Percentiles rank a stretch among this genome's conserved stretches.
These are phyloP conservation scores for Zygoascus tannicola DNA, from an alignment of 805 yeast species.

Conservation along the genomic window DNA sequence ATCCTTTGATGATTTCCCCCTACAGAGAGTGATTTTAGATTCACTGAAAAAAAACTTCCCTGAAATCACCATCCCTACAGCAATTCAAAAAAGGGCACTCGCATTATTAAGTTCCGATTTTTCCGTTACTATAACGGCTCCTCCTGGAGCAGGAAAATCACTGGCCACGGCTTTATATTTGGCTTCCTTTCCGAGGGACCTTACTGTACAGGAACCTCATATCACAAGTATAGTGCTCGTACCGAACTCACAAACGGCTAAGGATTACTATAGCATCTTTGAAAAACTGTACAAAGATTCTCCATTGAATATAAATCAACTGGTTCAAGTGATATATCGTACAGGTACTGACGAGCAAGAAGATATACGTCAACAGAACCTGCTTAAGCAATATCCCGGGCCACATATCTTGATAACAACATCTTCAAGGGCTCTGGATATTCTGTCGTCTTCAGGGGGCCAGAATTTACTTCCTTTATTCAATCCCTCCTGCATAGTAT, in stretches of 20 bases:
- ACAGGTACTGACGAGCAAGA: constrained; percentile 14
- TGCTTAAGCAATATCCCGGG: constrained; percentile 13
- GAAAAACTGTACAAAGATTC: constrained; percentile 5
- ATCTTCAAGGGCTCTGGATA: constrained; percentile 44
- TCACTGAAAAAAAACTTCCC: constrained; percentile 9
- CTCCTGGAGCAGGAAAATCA: constrained; percentile 30
- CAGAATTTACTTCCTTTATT: constrained; percentile 12
- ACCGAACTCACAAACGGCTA: constrained; percentile 27
- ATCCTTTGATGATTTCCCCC: constrained; percentile 17
- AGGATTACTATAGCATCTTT: constrained; percentile 22
- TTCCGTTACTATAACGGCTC: constrained; percentile 23
- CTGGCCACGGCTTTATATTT: constrained; percentile 23
- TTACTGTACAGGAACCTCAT: constrained; percentile 2
- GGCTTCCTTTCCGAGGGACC: constrained; percentile 14
- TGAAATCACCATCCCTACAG: constrained; percentile 16
- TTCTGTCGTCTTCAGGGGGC: constrained; percentile 28
- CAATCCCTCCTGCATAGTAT: constrained; percentile 17
- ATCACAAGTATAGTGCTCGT: constrained; percentile 27
- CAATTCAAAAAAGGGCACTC: constrained; percentile 24
- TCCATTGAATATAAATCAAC: neutral
- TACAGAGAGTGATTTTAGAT: constrained; percentile 11
- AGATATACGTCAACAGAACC: constrained; percentile 20
- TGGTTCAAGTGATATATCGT: constrained; percentile 24
- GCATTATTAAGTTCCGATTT: constrained; percentile 22
- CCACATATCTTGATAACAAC: constrained; percentile 47